Percentiles rank a stretch among this genome's conserved stretches.
phyloP scores from a whole-genome alignment of 371 early-diverging fungal genomes.

The Synchytrium microbalum region DNA sequence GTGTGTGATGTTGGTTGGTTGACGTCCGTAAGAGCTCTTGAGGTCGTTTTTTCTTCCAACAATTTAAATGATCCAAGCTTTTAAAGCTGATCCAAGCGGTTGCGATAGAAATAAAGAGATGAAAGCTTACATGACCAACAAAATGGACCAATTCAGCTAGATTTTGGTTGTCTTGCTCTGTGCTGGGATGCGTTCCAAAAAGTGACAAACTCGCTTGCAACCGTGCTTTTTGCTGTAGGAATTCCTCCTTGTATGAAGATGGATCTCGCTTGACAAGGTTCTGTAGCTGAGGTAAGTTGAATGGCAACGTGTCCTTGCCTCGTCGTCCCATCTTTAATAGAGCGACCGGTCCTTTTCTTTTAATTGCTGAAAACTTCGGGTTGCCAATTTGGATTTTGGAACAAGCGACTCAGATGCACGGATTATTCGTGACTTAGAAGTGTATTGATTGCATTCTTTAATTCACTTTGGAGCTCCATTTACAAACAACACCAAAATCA shows the following conservation, averaged over 20 bases:
- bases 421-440: no score
- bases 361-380: no score
- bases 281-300: slow-evolving; percentile 92
- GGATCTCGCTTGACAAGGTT: slow-evolving; percentile 94
- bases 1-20: background rate
- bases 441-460: background rate
- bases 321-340: slow-evolving; percentile 12
- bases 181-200: slow-evolving; percentile 80
- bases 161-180: slow-evolving; percentile 57
- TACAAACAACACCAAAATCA: background rate
- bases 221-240: slow-evolving; percentile 73
- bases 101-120: background rate
- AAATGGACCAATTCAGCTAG: slow-evolving; percentile 82
- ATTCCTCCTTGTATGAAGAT: slow-evolving; percentile 85
- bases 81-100: background rate
- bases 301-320: slow-evolving; percentile 28
- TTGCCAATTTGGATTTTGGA: no score
- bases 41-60: no score
- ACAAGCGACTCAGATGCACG: no score
- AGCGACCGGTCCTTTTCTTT: no score
- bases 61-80: no score
- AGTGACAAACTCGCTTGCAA: slow-evolving; percentile 47
- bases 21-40: background rate
- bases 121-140: slow-evolving; percentile 60
- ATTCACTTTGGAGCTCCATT: background rate